Evolutionary conservation across 768 basidiomycete species (phyloP), one percentile per base, ranked within the genome.

Genomic region (Grammothele lineata): DNA sequence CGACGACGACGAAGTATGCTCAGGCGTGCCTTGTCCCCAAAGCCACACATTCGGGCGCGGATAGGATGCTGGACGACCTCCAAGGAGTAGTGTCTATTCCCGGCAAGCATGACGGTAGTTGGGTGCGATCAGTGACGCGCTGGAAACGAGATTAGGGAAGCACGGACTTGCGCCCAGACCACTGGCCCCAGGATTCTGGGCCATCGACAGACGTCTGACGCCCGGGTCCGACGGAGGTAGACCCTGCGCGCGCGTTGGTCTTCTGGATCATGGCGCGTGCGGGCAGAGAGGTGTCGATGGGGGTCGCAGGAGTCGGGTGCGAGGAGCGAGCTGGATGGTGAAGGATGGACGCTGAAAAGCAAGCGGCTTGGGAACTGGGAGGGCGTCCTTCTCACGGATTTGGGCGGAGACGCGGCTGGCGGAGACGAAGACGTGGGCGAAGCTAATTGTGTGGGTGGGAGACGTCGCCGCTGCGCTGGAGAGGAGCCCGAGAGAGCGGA

Each of bases 11-110:
- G 45, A 30, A 36, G 35, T 7, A 30, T 8, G 47, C 39, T 51
- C 21, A 41, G 38, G 39, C 74, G 50, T 56, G 92, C 92, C 75
- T 94, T 95, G 73, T 96, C 92, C 37, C 93, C 93, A 65, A 95
- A 94, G 10, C 94, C 94, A 64, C 93, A 95, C 85, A 94, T 94
- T 54, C 93, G 80, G 40, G 93, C 94, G 35, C 93, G 81, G 38
- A 89, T 66, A 33, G 94, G 93, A 57, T 94, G 81, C 63, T 96
- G 94, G 3, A 89, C 77, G 57, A 94, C 79, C 55, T 90, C 84
- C 34, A 95, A 76, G 12, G 83, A 80, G 66, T 94, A 94, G 62
- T 86, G 74, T 61, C 90, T 92, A 58, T n/a, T 44, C 7, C 23
- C 40, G 9, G 46, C n/a, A n/a, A 30, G 14, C 27, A 30, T 30